These are phyloP conservation scores for Akanthomyces dipterigenus DNA, from an alignment of 2,329 filamentous ascomycete genomes.

Conservation along the genomic window DNA sequence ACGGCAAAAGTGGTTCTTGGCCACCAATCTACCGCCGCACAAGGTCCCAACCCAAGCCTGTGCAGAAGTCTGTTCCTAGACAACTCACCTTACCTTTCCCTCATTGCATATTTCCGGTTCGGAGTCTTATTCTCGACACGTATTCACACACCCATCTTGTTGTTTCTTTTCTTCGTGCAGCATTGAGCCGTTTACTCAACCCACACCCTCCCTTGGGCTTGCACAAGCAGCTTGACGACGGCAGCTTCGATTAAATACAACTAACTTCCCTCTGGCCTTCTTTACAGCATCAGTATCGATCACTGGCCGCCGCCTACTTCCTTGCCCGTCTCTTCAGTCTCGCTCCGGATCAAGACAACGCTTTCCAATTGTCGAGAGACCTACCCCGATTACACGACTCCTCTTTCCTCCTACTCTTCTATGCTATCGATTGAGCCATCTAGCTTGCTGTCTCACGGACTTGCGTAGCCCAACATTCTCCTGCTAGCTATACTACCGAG, in stretches of 20 bases:
- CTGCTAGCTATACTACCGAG: not conserved
- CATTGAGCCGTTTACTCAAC: not conserved
- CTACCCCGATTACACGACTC: not conserved
- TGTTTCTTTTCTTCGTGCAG: not conserved
- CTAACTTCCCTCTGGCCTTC: not conserved
- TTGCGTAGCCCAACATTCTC: not conserved
- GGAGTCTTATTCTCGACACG: not conserved
- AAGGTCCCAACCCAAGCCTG: not conserved
- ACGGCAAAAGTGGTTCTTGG: slow-evolving; percentile 9
- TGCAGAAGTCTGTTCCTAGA: slow-evolving; percentile 7
- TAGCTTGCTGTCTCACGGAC: not conserved
- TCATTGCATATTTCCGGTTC: not conserved
- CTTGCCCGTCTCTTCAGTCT: not conserved
- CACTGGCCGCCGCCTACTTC: not conserved
- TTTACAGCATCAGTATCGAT: not conserved
- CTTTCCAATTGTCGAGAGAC: not conserved
- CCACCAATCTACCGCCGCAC: not conserved
- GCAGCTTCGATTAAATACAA: not conserved
- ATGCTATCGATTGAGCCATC: slow-evolving; percentile 1
- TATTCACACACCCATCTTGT: not conserved
- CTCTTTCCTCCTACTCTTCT: not conserved
- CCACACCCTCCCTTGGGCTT: not conserved
- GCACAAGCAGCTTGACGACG: not conserved
- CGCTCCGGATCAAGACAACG: not conserved
- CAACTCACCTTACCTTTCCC: not conserved